These are phyloP conservation scores for Drechmeria coniospora DNA, from an alignment of 2,329 filamentous ascomycete species.

Conservation along the genomic window DNA sequence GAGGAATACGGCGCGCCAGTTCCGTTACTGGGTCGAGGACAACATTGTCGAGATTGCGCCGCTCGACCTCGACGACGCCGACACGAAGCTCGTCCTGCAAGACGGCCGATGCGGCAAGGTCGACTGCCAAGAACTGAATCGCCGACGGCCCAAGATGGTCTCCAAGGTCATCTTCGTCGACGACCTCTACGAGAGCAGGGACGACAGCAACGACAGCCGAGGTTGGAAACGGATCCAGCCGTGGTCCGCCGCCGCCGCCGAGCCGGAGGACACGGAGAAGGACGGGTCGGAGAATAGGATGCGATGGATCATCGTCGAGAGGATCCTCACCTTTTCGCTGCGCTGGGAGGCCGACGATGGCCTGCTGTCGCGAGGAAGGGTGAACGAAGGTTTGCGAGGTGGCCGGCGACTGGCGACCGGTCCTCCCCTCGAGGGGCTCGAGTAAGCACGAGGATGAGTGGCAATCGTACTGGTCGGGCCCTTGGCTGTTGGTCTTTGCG, in stretches of 20 bases:
- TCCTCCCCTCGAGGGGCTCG: too few species aligned
- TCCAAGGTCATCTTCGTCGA: constrained; percentile 14
- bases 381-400: neutral
- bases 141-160: constrained; percentile 19
- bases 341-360: constrained; percentile 18
- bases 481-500: too few species aligned
- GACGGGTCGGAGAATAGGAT: constrained; percentile 16
- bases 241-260: constrained; percentile 14
- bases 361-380: constrained; percentile 6
- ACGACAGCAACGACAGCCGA: neutral
- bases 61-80: constrained; percentile 18
- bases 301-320: constrained; percentile 23
- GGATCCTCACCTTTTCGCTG: constrained; percentile 21
- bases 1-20: constrained; percentile 19
- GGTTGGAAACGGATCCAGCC: constrained; percentile 19
- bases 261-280: constrained; percentile 10
- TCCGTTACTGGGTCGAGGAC: constrained; percentile 22
- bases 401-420: too few species aligned
- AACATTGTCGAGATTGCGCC: constrained; percentile 21
- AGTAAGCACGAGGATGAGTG: too few species aligned
- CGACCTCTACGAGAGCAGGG: neutral
- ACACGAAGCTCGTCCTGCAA: constrained; percentile 16
- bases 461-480: too few species aligned
- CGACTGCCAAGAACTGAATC: constrained; percentile 20
- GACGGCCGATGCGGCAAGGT: constrained; percentile 19